Conservation (phyloP, 345 rosid genomes). For the Eucalyptus decipiens region DNA sequence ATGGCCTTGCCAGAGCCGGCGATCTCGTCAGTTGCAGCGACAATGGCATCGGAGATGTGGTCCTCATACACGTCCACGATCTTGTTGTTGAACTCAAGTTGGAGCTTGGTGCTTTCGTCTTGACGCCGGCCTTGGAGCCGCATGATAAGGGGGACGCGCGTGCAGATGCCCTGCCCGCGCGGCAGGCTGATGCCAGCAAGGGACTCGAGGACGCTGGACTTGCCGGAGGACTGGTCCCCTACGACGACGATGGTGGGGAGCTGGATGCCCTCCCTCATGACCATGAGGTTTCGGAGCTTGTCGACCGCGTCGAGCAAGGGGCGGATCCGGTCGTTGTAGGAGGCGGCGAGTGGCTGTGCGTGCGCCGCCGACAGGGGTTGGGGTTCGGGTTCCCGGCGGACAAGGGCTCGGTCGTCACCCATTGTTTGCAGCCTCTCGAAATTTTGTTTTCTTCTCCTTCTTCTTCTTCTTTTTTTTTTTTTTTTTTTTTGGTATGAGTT, state of each 20-base stretch:
- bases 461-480: accelerated
- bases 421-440: neutral
- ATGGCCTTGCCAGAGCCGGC: slow-evolving; percentile 41
- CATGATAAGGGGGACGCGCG: neutral
- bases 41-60: slow-evolving; percentile 11
- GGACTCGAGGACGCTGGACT: slow-evolving; percentile 47
- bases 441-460: neutral
- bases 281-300: slow-evolving; percentile 19
- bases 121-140: neutral
- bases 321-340: slow-evolving; percentile 28
- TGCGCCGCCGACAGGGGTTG: neutral
- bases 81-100: neutral
- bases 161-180: neutral
- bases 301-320: slow-evolving; percentile 48
- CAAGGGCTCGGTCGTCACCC: neutral
- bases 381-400: neutral
- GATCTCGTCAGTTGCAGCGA: slow-evolving; percentile 18
- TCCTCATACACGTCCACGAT: neutral
- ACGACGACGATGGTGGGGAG: slow-evolving; percentile 50
- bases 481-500: neutral
- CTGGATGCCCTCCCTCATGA: slow-evolving; percentile 40
- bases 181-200: slow-evolving; percentile 23
- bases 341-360: neutral
- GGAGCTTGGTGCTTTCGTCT: neutral
- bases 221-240: slow-evolving; percentile 44